A percentile compares a stretch with the other conserved stretches of the same genome.
Conservation (phyloP, 106 monocot species). For the Xerophyta viscosa region DNA sequence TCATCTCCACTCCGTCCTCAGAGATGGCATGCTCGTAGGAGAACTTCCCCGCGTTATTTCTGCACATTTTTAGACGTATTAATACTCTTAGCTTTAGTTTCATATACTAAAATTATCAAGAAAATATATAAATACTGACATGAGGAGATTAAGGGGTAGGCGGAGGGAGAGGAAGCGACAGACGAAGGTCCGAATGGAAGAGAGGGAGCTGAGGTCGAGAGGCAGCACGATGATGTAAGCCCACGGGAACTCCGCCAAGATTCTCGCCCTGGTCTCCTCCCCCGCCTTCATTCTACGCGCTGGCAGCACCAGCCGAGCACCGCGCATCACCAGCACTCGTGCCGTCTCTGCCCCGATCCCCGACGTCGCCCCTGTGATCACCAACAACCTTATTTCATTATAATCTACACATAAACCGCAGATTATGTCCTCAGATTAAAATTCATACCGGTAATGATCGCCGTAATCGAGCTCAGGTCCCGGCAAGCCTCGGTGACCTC, state of each 20-base stretch:
- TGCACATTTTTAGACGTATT: constrained; percentile 17
- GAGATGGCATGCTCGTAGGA: constrained; percentile 50
- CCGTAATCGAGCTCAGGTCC: constrained; percentile 21
- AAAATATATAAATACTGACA: constrained; percentile 31
- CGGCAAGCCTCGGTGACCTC: constrained; percentile 3
- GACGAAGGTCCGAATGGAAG: constrained; percentile 75
- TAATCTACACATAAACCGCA: neutral
- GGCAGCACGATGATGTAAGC: constrained; percentile 71
- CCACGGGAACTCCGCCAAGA: constrained; percentile 43
- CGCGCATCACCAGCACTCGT: constrained; percentile 67
- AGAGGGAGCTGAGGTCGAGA: constrained; percentile 87
- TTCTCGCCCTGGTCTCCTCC: constrained; percentile 40
- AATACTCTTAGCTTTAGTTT: no score
- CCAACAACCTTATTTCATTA: neutral
- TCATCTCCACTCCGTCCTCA: constrained; percentile 89
- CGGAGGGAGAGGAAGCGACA: constrained; percentile 48
- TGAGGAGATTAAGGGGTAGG: constrained; percentile 89
- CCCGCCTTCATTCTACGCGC: constrained; percentile 65
- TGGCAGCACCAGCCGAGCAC: constrained; percentile 74
- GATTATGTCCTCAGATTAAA: neutral
- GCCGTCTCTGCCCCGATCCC: constrained; percentile 94
- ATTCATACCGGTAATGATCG: constrained; percentile 24
- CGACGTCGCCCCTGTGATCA: constrained; percentile 55
- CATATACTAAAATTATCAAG: neutral
- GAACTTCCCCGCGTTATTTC: constrained; percentile 97